These are phyloP conservation scores for Pseudogymnoascus sp. DNA, from an alignment of 2,329 filamentous ascomycete genomes.

Conservation along the genomic window DNA sequence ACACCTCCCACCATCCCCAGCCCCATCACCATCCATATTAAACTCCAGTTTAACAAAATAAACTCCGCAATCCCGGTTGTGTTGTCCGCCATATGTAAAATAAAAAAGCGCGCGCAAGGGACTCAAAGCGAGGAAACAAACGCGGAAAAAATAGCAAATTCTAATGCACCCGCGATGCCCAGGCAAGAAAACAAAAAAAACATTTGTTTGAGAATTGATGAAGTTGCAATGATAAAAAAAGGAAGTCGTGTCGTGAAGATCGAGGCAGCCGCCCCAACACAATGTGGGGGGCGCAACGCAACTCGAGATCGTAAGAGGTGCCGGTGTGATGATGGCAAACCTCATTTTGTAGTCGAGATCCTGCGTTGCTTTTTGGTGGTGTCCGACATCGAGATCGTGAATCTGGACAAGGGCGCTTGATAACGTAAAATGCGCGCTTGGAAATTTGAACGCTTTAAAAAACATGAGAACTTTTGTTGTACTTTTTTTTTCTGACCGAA, in stretches of 20 bases:
- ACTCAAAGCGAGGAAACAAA: neutral
- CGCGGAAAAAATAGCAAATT: neutral
- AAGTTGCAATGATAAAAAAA: constrained; percentile 14
- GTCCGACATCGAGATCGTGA: constrained; percentile 15
- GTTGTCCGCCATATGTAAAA: neutral
- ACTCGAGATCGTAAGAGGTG: constrained; percentile 26
- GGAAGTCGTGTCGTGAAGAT: constrained; percentile 30
- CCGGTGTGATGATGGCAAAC: constrained; percentile 17
- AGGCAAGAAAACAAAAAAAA: neutral
- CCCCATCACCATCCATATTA: constrained; percentile 2
- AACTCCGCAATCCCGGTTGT: neutral
- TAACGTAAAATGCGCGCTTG: constrained; percentile 22
- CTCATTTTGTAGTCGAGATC: constrained; percentile 20
- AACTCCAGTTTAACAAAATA: constrained; percentile 3
- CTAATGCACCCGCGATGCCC: constrained; percentile 2
- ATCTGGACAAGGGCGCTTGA: neutral
- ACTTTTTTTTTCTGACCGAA: constrained; percentile 7
- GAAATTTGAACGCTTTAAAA: constrained; percentile 19
- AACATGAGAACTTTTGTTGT: constrained; percentile 25
- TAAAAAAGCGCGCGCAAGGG: neutral
- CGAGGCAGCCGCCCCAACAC: constrained; percentile 26
- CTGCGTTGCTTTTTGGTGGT: constrained; percentile 18
- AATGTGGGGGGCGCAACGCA: constrained; percentile 22
- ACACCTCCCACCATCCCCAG: neutral
- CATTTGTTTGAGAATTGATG: neutral